These are phyloP conservation scores for Gyrodon lividus DNA, from an alignment of 768 basidiomycete species.

Conservation along the genomic window DNA sequence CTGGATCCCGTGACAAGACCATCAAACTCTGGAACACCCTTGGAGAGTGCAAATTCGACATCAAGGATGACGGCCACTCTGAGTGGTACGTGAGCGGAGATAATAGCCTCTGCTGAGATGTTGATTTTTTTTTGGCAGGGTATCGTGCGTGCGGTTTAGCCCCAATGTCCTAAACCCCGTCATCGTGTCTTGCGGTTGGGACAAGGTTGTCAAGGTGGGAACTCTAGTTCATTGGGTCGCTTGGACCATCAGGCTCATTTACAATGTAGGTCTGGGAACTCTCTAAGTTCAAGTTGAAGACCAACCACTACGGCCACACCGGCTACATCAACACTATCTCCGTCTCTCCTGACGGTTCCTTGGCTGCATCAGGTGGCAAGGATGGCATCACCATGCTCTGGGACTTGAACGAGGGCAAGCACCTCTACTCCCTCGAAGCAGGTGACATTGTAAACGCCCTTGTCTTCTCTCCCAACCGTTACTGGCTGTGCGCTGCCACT, in stretches of 20 bases:
- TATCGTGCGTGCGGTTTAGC: slow-evolving; percentile 99
- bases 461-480: slow-evolving; percentile 99
- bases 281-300: slow-evolving; percentile 99
- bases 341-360: slow-evolving; percentile 97
- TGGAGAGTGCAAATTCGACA: slow-evolving; percentile 99
- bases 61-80: slow-evolving; percentile 96
- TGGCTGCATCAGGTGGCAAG: slow-evolving; percentile 98
- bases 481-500: slow-evolving; percentile 99
- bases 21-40: slow-evolving; percentile 99
- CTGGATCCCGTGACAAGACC: slow-evolving; percentile 91
- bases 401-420: slow-evolving; percentile 99
- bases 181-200: slow-evolving; percentile 99
- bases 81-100: slow-evolving; percentile 65
- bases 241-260: slow-evolving; percentile 6
- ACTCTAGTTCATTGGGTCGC: slow-evolving; percentile 3
- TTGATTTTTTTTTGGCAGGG: slow-evolving; percentile 50
- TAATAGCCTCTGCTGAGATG: not conserved
- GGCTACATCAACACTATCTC: slow-evolving; percentile 99
- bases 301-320: slow-evolving; percentile 99
- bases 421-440: slow-evolving; percentile 99
- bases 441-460: slow-evolving; percentile 98
- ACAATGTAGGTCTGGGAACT: slow-evolving; percentile 95
- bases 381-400: slow-evolving; percentile 99
- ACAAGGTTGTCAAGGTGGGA: slow-evolving; percentile 98
- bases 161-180: slow-evolving; percentile 97